Base-by-base conservation (phyloP, 169 alveolate species). In the Cryptosporidium xiaoi region DNA sequence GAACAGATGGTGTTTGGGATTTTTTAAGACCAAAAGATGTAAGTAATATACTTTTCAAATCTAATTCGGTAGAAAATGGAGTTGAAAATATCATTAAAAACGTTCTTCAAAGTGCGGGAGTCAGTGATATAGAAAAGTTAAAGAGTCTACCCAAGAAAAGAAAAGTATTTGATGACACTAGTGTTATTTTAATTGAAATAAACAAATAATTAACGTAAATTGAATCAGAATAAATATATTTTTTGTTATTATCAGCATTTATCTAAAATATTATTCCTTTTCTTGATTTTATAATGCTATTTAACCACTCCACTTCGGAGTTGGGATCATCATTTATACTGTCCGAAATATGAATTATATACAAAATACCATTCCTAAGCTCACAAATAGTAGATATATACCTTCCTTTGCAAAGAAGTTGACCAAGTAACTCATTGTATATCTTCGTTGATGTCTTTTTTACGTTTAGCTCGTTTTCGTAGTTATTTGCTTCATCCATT, bases 1-100 rank as follows among this genome's bases (percentile, higher is more conserved):
- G 87, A 16, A 77, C 87, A 6, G 87, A 77, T 62, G 87, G 87
- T 3, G 69, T 77, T 24, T 77, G 87, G 87, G 87, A 77, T 60
- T 77, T 77, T 62, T 31, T 77, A 24, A 77, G 66, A 36, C 87
- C 87, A 15, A 77, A 77, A 40, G 87, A 77, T 46, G 71, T 29
- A n/a, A 60, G 51, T 7, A 60, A 40, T 33, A 40, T 77, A 10
- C 12, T 77, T 7, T 31, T 62, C 40, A 77, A 60, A 46, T 60
- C 77, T 16, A 77, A 48, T 27, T 34, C 69, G 2, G 24, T 27
- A 1, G 44, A 62, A 5, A 62, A 77, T 4, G 71, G 87, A 1
- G 51, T 60, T 1, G 66, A 46, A 36, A 56, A 12, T 18, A 44
- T 77, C 20, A 53, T 77, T 13, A 77, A 77, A 77, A 46, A 48